These are phyloP conservation scores for Cladosporium oxysporum DNA, from an alignment of 2,329 filamentous ascomycete genomes.

Conservation along the genomic window DNA sequence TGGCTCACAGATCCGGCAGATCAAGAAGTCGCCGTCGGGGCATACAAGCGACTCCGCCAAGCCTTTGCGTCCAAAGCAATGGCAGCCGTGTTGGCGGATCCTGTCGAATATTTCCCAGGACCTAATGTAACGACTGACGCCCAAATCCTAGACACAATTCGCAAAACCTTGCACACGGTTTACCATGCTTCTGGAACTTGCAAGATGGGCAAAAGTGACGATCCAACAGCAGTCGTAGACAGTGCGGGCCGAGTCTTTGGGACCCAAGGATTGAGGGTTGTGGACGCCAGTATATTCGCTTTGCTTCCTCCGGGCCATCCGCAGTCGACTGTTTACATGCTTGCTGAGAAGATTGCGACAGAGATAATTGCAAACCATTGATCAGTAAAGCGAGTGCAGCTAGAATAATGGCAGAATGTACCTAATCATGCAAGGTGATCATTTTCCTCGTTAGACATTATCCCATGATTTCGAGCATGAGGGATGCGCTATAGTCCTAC, in stretches of 20 bases:
- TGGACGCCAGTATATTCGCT: conserved; percentile 28
- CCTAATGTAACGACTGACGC: conserved; percentile 19
- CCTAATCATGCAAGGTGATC: no score
- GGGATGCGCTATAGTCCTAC: no score
- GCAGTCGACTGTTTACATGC: conserved; percentile 24
- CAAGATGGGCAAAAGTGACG: conserved; percentile 27
- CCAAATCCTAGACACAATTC: conserved; percentile 17
- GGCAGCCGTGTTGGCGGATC: background rate
- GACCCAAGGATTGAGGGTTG: conserved; percentile 27
- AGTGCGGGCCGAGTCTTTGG: conserved; percentile 26
- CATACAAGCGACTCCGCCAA: conserved; percentile 36
- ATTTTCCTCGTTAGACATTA: no score
- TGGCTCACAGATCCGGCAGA: conserved; percentile 40
- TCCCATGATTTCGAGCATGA: no score
- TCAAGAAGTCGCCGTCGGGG: conserved; percentile 35
- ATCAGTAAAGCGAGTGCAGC: no score
- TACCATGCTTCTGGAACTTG: conserved; percentile 23
- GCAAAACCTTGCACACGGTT: conserved; percentile 10
- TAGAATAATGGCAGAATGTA: no score
- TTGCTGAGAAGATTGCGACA: conserved; percentile 14
- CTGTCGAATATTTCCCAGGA: conserved; percentile 34
- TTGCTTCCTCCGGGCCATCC: conserved; percentile 32
- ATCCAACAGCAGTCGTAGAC: conserved; percentile 29
- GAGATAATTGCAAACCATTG: background rate
- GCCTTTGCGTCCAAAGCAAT: conserved; percentile 23